Percentiles rank a stretch among this genome's conserved stretches.
Conservation (phyloP, 176 grass and related monocot genomes). For the Tillandsia leiboldiana region DNA sequence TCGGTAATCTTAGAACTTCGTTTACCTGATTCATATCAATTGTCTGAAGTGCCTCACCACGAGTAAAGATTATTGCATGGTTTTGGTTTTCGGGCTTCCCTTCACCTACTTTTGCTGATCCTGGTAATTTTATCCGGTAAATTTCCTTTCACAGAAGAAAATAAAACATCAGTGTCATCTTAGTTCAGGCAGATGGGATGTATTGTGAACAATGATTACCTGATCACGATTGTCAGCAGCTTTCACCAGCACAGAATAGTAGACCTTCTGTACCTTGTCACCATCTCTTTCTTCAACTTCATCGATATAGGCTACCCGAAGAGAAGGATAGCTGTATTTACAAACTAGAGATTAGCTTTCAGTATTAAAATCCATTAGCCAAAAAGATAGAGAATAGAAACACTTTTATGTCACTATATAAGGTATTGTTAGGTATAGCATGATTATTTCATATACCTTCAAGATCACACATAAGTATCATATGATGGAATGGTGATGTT, state of each 20-base stretch:
- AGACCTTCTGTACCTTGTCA: conserved; percentile 80
- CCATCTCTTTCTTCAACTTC: conserved; percentile 89
- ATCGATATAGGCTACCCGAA: conserved; percentile 95
- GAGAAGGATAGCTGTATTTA: conserved; percentile 68
- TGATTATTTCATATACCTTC: too few species aligned
- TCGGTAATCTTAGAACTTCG: conserved; percentile 8
- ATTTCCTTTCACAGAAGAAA: conserved; percentile 70
- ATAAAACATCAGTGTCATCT: conserved; percentile 21
- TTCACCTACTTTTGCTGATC: conserved; percentile 82
- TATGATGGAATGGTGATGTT: neutral
- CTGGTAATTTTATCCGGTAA: conserved; percentile 95
- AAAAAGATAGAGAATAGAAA: conserved; percentile 5
- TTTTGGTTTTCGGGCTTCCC: conserved; percentile 98
- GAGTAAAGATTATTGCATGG: conserved; percentile 96
- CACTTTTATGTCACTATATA: neutral
- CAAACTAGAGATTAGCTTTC: conserved; percentile 21
- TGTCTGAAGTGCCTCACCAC: conserved; percentile 83
- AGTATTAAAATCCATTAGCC: conserved; percentile 3
- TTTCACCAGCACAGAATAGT: conserved; percentile 88
- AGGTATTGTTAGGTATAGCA: neutral
- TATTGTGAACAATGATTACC: conserved; percentile 30
- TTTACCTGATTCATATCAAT: conserved; percentile 98
- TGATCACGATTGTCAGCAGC: conserved; percentile 94
- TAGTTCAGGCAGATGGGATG: conserved; percentile 11
- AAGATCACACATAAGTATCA: neutral